Base-by-base conservation (phyloP, 1,284 basidiomycete species). In the Cryptococcus jaspeensis region DNA sequence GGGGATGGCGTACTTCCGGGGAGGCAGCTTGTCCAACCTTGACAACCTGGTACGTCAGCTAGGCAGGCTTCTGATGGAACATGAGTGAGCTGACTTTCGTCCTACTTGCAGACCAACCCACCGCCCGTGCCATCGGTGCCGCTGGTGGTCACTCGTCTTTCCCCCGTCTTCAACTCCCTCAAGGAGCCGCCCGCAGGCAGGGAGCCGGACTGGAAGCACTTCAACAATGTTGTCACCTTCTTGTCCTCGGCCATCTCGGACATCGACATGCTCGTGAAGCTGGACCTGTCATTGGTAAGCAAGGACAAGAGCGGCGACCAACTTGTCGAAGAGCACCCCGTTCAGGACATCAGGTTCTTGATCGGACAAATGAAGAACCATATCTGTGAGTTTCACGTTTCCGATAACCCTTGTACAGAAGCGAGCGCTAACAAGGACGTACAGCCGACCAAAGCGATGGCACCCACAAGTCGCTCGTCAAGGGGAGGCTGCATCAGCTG, bases 211-310 rank as follows among this genome's bases (percentile, higher is more conserved):
- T 58, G 47, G 18, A 23, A 36, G 12, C n/a, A 50, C 9, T 52
- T 59, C 36, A 51, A 63, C 37, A 13, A 56, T 5, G 37, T 44
- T 13, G 23, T 64, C 15, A 50, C 60, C 1, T 61, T 55, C 50
- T 46, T 67, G 9, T 65, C 55, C 38, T 58, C 53, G 23, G 56
- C 56, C 12, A n/a, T 61, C 20, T 54, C 52, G n/a, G 59, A 65
- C 42, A 48, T 63, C 28, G 58, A 52, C 15, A 50, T 20, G 9
- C 22, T 63, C 2, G 53, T 62, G 13, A 46, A 52, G 1, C 15
- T 50, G 18, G 39, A 53, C 12, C 55, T 57, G 6, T 16, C 51
- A 13, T 32, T 54, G n/a, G 32, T 49, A 13, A 32, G n/a, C 18
- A 23, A 49, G 16, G 52, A 53, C 9, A 53, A 53, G 38, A 28